A percentile compares a stretch with the other conserved stretches of the same genome.
Evolutionary conservation across 345 rosid species (phyloP).

Genomic region (Moricandia arvensis): DNA sequence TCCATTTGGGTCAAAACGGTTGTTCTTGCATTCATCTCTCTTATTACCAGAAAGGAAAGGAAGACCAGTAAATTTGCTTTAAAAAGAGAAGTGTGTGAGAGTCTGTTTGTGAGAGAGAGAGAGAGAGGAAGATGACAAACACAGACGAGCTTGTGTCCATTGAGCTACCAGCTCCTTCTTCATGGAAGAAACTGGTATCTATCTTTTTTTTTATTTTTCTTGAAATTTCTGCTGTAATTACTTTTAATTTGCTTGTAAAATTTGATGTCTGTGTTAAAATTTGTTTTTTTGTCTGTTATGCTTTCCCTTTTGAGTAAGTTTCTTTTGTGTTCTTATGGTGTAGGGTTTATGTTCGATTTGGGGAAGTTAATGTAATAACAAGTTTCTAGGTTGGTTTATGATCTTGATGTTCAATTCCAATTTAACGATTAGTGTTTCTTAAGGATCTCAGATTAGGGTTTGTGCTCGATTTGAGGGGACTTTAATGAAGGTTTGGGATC

Average conservation of each 20-base stretch:
- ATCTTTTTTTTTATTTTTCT: not conserved
- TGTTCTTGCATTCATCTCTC: slow-evolving; percentile 23
- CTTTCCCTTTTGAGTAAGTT: slow-evolving; percentile 10
- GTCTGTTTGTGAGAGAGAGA: not conserved
- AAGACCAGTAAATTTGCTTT: not conserved
- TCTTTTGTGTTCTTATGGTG: not conserved
- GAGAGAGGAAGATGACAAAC: slow-evolving; percentile 38
- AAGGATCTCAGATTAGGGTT: not conserved
- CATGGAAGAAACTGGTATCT: slow-evolving; percentile 79
- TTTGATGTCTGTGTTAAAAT: not conserved
- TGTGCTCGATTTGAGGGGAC: not conserved
- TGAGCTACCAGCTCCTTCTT: slow-evolving; percentile 76
- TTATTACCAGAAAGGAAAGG: slow-evolving; percentile 26
- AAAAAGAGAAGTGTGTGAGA: not conserved
- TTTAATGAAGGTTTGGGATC: not conserved
- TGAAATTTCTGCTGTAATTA: not conserved
- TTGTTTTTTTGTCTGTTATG: slow-evolving; percentile 2
- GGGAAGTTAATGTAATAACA: slow-evolving; percentile 1
- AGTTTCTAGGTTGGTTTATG: not conserved
- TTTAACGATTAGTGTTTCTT: no score
- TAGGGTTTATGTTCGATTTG: slow-evolving; percentile 17
- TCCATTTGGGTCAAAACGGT: slow-evolving; percentile 28
- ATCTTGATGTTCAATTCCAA: not conserved
- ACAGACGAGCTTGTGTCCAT: slow-evolving; percentile 61
- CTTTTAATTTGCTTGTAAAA: not conserved